Evolutionary conservation across 163 green algal genomes (phyloP).

Genomic region (Scenedesmus sp.): DNA sequence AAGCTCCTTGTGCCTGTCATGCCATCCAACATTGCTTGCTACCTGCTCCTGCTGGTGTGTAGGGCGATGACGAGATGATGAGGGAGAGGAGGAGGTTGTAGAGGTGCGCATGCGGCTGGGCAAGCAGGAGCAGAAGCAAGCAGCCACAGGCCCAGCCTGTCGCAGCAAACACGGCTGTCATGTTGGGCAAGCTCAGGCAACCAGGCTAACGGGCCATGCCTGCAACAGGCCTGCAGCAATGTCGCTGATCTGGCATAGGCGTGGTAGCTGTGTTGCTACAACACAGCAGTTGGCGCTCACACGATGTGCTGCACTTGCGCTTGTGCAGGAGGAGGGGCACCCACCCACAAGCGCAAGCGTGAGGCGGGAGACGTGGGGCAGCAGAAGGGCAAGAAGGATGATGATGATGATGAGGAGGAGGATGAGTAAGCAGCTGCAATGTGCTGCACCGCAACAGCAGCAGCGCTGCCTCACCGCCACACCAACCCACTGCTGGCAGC

Average conservation of each 20-base stretch:
- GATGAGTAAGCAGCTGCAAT: not conserved
- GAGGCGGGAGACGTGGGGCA: constrained; percentile 61
- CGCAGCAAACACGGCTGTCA: not conserved
- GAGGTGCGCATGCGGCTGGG: not conserved
- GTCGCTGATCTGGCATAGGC: not conserved
- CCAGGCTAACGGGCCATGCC: not conserved
- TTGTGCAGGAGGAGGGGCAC: constrained; percentile 6
- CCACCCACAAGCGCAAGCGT: constrained; percentile 73
- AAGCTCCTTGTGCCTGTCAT: not conserved
- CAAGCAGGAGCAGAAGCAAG: not conserved
- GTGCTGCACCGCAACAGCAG: not conserved
- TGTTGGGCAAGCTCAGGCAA: not conserved
- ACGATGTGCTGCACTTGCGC: not conserved
- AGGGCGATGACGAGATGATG: constrained; percentile 41
- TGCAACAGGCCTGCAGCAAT: not conserved
- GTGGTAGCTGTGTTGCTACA: not conserved
- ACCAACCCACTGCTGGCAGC: not conserved
- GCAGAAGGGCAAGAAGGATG: not conserved
- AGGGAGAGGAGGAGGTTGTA: constrained; percentile 27
- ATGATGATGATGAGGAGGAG: constrained; percentile 37
- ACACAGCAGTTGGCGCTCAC: not conserved
- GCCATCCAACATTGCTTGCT: not conserved
- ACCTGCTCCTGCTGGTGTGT: not conserved
- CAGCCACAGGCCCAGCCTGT: not conserved
- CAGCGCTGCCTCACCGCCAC: not conserved